Conservation (phyloP, 345 rosid species). For the Euclidium syriacum region DNA sequence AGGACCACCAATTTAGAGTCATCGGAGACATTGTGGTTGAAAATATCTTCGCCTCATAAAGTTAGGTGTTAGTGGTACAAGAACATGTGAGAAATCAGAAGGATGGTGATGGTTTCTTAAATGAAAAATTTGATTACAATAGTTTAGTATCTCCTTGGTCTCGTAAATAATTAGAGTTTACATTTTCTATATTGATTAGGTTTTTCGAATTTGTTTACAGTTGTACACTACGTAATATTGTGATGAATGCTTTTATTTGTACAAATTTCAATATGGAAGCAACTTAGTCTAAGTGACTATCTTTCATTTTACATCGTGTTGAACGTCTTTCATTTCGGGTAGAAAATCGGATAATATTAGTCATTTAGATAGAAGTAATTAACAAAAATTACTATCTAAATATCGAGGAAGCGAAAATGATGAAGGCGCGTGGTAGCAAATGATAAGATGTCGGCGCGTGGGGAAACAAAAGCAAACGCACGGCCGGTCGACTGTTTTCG, state of each 20-base stretch:
- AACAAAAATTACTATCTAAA: no score
- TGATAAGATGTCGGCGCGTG: constrained; percentile 29
- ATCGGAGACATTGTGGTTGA: constrained; percentile 60
- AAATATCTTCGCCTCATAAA: constrained; percentile 35
- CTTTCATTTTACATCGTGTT: no score
- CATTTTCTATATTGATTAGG: neutral
- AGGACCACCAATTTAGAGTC: constrained; percentile 46
- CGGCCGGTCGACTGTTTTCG: constrained; percentile 33
- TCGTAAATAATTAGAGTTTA: constrained; percentile 1
- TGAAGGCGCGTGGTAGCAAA: constrained; percentile 9
- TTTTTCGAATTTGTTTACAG: neutral
- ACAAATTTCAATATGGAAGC: constrained; percentile 5
- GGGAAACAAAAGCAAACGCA: constrained; percentile 26
- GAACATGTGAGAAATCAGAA: constrained; percentile 47
- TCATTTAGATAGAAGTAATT: no score
- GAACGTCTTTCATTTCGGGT: no score
- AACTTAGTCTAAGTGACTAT: no score
- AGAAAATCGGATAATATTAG: no score
- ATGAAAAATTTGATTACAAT: constrained; percentile 28
- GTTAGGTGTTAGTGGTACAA: constrained; percentile 69
- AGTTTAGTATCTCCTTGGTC: constrained; percentile 11
- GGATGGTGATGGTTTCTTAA: constrained; percentile 30
- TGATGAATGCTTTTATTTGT: neutral
- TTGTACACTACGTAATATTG: constrained; percentile 17
- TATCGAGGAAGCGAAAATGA: neutral